Base-by-base conservation (phyloP, 106 monocot species). In the Acorus gramineus region DNA sequence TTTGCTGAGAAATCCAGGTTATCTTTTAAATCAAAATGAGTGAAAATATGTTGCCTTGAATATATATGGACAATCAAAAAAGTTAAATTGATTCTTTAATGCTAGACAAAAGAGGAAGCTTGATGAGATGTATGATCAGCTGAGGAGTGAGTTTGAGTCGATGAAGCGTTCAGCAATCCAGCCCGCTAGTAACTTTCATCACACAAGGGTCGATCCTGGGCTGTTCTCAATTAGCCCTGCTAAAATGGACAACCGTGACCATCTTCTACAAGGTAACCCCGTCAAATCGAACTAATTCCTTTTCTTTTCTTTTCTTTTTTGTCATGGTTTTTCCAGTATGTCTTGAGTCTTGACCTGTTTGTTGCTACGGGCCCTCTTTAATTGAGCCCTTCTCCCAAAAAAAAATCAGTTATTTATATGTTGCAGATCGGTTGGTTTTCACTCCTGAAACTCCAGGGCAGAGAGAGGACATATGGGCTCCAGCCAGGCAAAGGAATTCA, bases 101-200 rank as follows among this genome's bases (percentile, higher is more conserved):
- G 56, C n/a, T 79, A 98, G 96, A 67, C 91, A 98, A 71, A 98
- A 98, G 71, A 87, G 96, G 50, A 92, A 98, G 52, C 88, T 98
- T 60, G 96, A 98, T 76, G 91, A 92, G 73, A 92, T 98, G 91
- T 92, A 98, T 70, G 96, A 98, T 77, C 91, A 98, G 60, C 68
- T 91, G 62, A 85, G 85, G 74, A 83, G 50, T 68, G 96, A 91
- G 57, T 88, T 78, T 65, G 96, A 98, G 57, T 77, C 79, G 2
- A 52, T 74, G 28, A 98, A 92, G 74, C 83, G 88, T 42, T 83
- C 92, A 6, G 92, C 92, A 45, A 92, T 92, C 52, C 92, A 89
- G 83, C 98, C 92, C 50, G 79, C 79, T 7, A 72, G 72, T 50
- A 83, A 80, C 57, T 85, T 85, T 71, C 86, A 81, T 48, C 57